These are phyloP conservation scores for Uncinocarpus reesii DNA, from an alignment of 2,329 filamentous ascomycete genomes.

Conservation along the genomic window DNA sequence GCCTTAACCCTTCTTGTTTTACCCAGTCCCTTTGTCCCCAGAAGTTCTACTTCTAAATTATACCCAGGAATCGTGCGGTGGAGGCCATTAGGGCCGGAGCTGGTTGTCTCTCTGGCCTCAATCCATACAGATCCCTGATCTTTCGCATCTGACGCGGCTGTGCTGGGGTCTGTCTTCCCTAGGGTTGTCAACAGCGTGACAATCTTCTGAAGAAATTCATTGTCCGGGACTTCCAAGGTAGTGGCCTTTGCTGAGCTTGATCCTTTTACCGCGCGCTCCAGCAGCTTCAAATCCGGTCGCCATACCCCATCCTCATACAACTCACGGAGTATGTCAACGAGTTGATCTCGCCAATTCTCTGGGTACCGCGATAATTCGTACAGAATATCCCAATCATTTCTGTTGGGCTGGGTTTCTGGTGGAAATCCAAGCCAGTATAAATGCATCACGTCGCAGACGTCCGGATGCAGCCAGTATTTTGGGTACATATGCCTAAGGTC, in stretches of 20 bases:
- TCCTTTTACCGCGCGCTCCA: conserved; percentile 3
- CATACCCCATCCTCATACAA: conserved; percentile 9
- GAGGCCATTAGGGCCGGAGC: conserved; percentile 8
- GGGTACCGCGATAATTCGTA: conserved; percentile 17
- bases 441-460: conserved; percentile 18
- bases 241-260: background rate
- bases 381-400: conserved; percentile 17
- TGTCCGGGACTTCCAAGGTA: conserved; percentile 1
- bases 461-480: conserved; percentile 14
- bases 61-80: conserved; percentile 4
- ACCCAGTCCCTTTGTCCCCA: background rate
- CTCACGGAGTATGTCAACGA: conserved; percentile 1
- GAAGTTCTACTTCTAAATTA: conserved; percentile 9
- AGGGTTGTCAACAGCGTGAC: background rate
- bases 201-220: conserved; percentile 4
- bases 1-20: conserved; percentile 1
- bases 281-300: conserved; percentile 14
- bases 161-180: background rate
- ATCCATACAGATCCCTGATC: conserved; percentile 8
- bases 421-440: conserved; percentile 19
- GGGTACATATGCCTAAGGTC: conserved; percentile 9
- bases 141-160: background rate
- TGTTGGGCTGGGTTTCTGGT: conserved; percentile 18
- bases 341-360: conserved; percentile 11
- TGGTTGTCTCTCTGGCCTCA: conserved; percentile 10